Evolutionary conservation across 108 stramenopile genomes (phyloP).

Genomic region (Cyclotella sp.): DNA sequence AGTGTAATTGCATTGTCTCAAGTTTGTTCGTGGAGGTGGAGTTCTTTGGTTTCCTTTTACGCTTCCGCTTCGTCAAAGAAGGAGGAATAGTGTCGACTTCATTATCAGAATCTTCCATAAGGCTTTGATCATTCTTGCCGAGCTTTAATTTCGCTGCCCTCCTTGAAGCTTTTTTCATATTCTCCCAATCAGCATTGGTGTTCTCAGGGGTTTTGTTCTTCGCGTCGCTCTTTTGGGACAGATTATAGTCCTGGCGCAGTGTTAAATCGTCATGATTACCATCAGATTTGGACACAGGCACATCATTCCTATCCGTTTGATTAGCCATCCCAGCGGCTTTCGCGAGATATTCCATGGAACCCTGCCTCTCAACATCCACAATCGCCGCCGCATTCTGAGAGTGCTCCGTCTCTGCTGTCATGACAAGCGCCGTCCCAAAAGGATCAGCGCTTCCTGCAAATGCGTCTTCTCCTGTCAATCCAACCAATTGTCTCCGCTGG

Average conservation of each 20-base stretch:
- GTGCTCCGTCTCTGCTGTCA: not conserved
- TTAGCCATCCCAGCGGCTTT: not conserved
- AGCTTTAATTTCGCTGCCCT: not conserved
- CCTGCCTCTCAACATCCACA: not conserved
- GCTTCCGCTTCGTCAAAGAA: not conserved
- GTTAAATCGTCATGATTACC: no score
- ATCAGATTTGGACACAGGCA: no score
- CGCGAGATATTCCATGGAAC: not conserved
- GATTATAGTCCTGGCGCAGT: not conserved
- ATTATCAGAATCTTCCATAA: not conserved
- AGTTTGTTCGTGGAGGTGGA: not conserved
- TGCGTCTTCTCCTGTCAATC: not conserved
- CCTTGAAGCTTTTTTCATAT: constrained; percentile 5
- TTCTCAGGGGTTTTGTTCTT: not conserved
- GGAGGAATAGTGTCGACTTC: not conserved
- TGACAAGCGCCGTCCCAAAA: no score
- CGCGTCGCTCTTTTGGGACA: no score
- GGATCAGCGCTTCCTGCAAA: no score
- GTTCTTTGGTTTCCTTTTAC: no score
- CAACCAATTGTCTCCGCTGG: not conserved
- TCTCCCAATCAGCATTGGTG: not conserved
- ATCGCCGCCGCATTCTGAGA: not conserved
- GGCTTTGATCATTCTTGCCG: not conserved
- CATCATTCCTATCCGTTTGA: not conserved
- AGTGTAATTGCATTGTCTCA: not conserved